These are phyloP conservation scores for Murraya paniculata DNA, from an alignment of 345 rosid genomes.

Conservation along the genomic window DNA sequence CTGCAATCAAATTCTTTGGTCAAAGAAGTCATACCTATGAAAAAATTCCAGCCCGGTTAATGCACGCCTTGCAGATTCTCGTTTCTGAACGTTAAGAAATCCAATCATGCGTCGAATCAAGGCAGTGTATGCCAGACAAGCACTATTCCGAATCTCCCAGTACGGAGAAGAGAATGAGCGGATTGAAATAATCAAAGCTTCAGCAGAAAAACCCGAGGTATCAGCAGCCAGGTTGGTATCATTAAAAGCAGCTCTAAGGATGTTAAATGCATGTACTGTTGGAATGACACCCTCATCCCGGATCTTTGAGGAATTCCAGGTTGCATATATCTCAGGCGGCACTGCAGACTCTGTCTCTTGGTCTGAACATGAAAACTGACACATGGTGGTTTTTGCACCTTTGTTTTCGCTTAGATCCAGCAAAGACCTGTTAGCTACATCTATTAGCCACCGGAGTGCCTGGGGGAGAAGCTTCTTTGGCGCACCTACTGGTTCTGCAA, in stretches of 20 bases:
- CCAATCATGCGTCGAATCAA: constrained; percentile 89
- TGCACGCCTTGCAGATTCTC: constrained; percentile 81
- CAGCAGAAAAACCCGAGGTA: constrained; percentile 94
- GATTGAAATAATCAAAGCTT: constrained; percentile 76
- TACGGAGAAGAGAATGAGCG: constrained; percentile 88
- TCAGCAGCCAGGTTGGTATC: constrained; percentile 94
- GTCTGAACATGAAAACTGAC: constrained; percentile 25
- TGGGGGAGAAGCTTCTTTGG: constrained; percentile 92
- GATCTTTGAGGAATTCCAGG: constrained; percentile 61
- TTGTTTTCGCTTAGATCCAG: constrained; percentile 30
- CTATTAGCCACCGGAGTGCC: constrained; percentile 82
- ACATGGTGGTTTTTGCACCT: constrained; percentile 21
- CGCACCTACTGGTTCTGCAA: constrained; percentile 89
- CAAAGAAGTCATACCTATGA: constrained; percentile 64
- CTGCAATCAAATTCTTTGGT: neutral
- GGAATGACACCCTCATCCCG: constrained; percentile 96
- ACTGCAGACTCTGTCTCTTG: constrained; percentile 25
- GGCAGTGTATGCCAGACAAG: constrained; percentile 88
- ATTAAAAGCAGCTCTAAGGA: constrained; percentile 86
- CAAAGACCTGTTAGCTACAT: constrained; percentile 64
- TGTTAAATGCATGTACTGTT: constrained; percentile 90
- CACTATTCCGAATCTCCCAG: constrained; percentile 98
- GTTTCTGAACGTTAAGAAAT: constrained; percentile 84
- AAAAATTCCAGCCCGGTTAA: constrained; percentile 94
- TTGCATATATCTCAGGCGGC: constrained; percentile 32